Percentiles rank a stretch among this genome's conserved stretches.
Evolutionary conservation across 2,329 filamentous ascomycete genomes (phyloP).

Genomic region (Diaporthe humulicola): DNA sequence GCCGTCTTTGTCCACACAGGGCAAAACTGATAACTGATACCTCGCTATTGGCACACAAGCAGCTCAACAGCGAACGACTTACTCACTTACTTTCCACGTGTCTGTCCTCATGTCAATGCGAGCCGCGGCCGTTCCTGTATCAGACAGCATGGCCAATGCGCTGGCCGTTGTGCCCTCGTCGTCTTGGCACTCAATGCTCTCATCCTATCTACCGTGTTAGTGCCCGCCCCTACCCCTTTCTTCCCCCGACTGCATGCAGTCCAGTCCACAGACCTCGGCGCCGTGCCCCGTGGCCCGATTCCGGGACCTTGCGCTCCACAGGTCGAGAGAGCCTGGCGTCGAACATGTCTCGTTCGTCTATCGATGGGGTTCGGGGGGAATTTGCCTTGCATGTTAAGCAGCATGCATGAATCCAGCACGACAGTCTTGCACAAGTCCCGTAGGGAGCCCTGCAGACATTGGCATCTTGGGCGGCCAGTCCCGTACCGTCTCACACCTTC

Average conservation of each 20-base stretch:
- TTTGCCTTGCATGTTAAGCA: neutral
- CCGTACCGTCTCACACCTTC: neutral
- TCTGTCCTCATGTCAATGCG: neutral
- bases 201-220: neutral
- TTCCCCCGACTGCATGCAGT: neutral
- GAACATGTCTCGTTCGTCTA: neutral
- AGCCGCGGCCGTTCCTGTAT: neutral
- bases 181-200: conserved; percentile 7
- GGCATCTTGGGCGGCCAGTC: neutral
- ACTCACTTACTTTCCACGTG: neutral
- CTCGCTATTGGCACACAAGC: no score
- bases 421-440: neutral
- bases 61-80: no score
- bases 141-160: conserved; percentile 20
- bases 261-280: neutral
- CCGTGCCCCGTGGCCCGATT: no score
- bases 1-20: no score
- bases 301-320: neutral
- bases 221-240: no score
- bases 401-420: neutral
- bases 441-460: neutral
- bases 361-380: neutral
- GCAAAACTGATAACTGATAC: no score
- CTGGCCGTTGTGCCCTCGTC: neutral
- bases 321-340: neutral